Evolutionary conservation across 768 basidiomycete species (phyloP).

Genomic region (Russula earlei): DNA sequence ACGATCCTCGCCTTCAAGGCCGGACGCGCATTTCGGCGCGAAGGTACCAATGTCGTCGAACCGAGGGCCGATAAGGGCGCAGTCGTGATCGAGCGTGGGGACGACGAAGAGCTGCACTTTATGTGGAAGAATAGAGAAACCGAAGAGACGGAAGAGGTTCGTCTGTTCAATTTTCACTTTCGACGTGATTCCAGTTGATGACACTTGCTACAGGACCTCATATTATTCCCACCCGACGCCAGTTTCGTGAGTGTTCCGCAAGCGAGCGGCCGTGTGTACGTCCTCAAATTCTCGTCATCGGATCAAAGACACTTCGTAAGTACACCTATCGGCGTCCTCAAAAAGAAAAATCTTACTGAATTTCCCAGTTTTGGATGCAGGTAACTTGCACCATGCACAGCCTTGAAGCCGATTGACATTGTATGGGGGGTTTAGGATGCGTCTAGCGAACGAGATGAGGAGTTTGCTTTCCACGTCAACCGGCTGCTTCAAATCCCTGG

Average conservation of each 20-base stretch:
- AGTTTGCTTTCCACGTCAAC: conserved; percentile 67
- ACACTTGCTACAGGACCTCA: conserved; percentile 61
- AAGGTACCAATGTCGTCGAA: conserved; percentile 58
- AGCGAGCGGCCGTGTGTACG: conserved; percentile 64
- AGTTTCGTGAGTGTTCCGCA: conserved; percentile 67
- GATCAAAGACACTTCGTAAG: conserved; percentile 83
- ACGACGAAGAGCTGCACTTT: conserved; percentile 72
- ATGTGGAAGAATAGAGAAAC: conserved; percentile 69
- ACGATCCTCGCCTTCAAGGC: conserved; percentile 48
- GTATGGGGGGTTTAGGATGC: conserved; percentile 42
- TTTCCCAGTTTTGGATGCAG: conserved; percentile 77
- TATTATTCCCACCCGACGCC: conserved; percentile 82
- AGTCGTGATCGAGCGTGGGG: conserved; percentile 54
- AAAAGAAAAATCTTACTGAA: background rate
- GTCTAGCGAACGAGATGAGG: conserved; percentile 54
- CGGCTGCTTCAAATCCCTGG: conserved; percentile 58
- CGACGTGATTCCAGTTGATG: background rate
- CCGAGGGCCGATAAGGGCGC: conserved; percentile 65
- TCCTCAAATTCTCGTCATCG: conserved; percentile 87
- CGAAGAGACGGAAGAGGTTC: conserved; percentile 52
- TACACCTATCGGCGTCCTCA: conserved; percentile 2
- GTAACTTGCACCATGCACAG: conserved; percentile 29
- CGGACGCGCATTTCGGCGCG: conserved; percentile 64
- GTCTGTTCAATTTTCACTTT: conserved; percentile 14
- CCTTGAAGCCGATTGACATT: background rate